Evolutionary conservation across 2,329 filamentous ascomycete species (phyloP).

Genomic region (Plectosphaerella sp.): DNA sequence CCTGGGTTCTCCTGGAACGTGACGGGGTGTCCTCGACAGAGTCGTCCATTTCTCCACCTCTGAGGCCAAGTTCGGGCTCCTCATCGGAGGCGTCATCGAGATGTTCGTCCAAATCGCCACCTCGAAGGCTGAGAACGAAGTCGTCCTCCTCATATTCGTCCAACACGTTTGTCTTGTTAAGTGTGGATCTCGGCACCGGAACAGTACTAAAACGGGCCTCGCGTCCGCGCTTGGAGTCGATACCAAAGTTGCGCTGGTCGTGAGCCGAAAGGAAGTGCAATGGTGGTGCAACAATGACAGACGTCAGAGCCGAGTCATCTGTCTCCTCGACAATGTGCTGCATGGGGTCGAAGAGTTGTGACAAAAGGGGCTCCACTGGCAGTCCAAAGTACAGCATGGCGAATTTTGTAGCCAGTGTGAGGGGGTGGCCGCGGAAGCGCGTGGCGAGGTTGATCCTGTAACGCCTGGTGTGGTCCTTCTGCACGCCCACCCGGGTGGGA

Average conservation of each 20-base stretch:
- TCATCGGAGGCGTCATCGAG: slow-evolving; percentile 1
- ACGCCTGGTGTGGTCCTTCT: slow-evolving; percentile 21
- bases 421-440: slow-evolving; percentile 21
- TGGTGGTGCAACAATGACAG: slow-evolving; percentile 17
- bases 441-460: slow-evolving; percentile 23
- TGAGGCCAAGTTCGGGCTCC: neutral
- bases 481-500: slow-evolving; percentile 21
- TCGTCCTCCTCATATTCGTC: neutral
- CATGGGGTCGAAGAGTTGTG: slow-evolving; percentile 11
- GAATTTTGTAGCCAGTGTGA: slow-evolving; percentile 33
- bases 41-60: neutral
- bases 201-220: slow-evolving; percentile 4
- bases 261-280: slow-evolving; percentile 27
- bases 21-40: neutral
- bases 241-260: slow-evolving; percentile 22
- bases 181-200: slow-evolving; percentile 4
- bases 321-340: slow-evolving; percentile 17
- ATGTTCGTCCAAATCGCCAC: neutral
- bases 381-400: slow-evolving; percentile 43
- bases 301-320: slow-evolving; percentile 13
- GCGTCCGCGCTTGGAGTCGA: slow-evolving; percentile 16
- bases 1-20: too few relatives aligned
- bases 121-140: slow-evolving; percentile 5
- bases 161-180: neutral
- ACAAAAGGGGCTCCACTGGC: slow-evolving; percentile 32